Base-by-base conservation (phyloP, 2,329 filamentous ascomycete genomes). In the Penicillium sp. region DNA sequence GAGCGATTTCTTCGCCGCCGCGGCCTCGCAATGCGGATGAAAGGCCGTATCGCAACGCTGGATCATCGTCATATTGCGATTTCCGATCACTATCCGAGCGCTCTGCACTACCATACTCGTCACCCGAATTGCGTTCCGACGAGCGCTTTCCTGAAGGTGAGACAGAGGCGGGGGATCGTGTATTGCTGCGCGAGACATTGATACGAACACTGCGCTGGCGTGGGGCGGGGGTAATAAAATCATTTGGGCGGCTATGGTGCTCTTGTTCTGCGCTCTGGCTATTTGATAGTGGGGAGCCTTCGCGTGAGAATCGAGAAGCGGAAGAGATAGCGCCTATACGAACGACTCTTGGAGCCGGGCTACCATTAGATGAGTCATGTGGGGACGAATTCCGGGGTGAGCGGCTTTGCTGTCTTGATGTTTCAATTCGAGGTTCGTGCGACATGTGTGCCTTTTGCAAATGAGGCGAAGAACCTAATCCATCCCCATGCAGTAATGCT, bases 401-500 rank as follows among this genome's bases (percentile, higher is more conserved):
- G 56, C 67, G 71, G 60, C 70, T 71, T 52, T 68, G 67, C 51
- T 70, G 72, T 55, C 70, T 68, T 21, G 66, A 67, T 10, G 63
- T 61, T n/a, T 61, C 68, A 33, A 60, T 61, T 15, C 63, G 67
- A 49, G 67, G 67, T 25, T 68, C 64, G 55, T 63, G 66, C 64
- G 58, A 67, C 9, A 62, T 52, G 45, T 65, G 60, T 57, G 63
- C 52, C 63, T 68, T 63, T 63, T 76, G 61, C 48, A 71, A 49
- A 67, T 73, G 61, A 9, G 84, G 82, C 4, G 78, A 82, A 49
- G 84, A 85, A 25, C 75, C 66, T 45, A 77, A 69, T 25, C 72
- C 78, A 63, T 82, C 81, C 60, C 80, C 79, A 51, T 81, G 81
- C 53, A 97, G 82, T 17, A 97, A 81, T 21, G 91, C 93, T 71